Evolutionary conservation across 768 basidiomycete species (phyloP).

Genomic region (Boletus sp.): DNA sequence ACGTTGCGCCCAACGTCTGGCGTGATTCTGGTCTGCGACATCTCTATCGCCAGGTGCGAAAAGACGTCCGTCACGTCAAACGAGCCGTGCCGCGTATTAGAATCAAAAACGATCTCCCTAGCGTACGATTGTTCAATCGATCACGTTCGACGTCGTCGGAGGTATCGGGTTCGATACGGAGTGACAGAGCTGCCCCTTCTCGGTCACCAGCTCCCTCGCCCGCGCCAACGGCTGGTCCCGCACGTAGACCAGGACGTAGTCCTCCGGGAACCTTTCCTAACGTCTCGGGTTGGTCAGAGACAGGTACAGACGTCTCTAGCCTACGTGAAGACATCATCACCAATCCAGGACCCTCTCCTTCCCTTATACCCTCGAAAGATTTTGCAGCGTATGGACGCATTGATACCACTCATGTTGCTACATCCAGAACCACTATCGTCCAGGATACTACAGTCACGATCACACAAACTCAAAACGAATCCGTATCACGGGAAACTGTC

Average conservation of each 20-base stretch:
- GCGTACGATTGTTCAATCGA: slow-evolving; percentile 25
- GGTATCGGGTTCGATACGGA: slow-evolving; percentile 27
- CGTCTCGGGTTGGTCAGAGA: slow-evolving; percentile 33
- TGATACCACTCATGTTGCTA: slow-evolving; percentile 11
- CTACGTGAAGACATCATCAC: slow-evolving; percentile 14
- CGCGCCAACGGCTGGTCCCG: slow-evolving; percentile 11
- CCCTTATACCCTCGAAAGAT: slow-evolving; percentile 28
- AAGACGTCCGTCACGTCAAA: slow-evolving; percentile 31
- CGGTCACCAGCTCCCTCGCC: slow-evolving; percentile 21
- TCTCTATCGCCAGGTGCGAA: slow-evolving; percentile 38
- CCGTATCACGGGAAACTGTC: slow-evolving; percentile 1
- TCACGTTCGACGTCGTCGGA: slow-evolving; percentile 17
- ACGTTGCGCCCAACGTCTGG: slow-evolving; percentile 48
- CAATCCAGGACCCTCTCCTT: slow-evolving; percentile 23
- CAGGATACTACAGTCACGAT: slow-evolving; percentile 10
- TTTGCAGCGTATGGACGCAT: slow-evolving; percentile 6
- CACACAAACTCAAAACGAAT: slow-evolving; percentile 13
- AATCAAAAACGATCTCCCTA: slow-evolving; percentile 33
- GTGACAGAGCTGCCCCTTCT: slow-evolving; percentile 30
- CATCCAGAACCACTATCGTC: slow-evolving; percentile 3
- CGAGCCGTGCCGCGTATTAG: slow-evolving; percentile 32
- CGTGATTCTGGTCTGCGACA: slow-evolving; percentile 40
- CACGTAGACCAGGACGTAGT: slow-evolving; percentile 25
- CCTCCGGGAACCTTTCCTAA: slow-evolving; percentile 31
- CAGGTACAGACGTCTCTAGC: slow-evolving; percentile 24